phyloP scores from a whole-genome alignment of 495 filamentous ascomycete genomes.

The Penicillium canariense region DNA sequence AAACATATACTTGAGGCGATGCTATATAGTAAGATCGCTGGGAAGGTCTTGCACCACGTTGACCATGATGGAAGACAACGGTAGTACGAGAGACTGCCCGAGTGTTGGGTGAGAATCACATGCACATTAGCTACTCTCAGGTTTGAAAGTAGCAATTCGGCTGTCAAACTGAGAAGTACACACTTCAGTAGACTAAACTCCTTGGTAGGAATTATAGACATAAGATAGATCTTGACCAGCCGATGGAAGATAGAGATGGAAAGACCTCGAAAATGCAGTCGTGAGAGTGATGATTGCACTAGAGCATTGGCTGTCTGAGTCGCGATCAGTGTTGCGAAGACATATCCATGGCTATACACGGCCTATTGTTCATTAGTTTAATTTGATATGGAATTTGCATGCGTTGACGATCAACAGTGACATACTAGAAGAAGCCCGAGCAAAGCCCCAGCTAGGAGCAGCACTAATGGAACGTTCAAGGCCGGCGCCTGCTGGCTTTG shows the following conservation, averaged over 20 bases:
- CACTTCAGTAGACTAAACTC: not conserved
- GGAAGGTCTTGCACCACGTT: constrained; percentile 2
- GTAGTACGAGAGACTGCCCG: not conserved
- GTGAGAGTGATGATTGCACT: not conserved
- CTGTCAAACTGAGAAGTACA: not conserved
- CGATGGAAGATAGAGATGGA: constrained; percentile 7
- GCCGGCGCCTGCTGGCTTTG: not conserved
- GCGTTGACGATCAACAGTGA: too few species aligned
- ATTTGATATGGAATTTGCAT: not conserved
- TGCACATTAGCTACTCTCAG: constrained; percentile 11
- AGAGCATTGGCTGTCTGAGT: not conserved
- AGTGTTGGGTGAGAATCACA: not conserved
- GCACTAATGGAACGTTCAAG: not conserved
- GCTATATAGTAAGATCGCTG: constrained; percentile 4
- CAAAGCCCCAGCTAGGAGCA: not conserved
- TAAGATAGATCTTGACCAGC: not conserved
- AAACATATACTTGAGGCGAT: constrained; percentile 1
- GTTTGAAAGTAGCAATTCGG: constrained; percentile 6
- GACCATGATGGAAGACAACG: not conserved
- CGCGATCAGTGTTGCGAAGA: not conserved
- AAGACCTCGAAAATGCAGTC: constrained; percentile 7
- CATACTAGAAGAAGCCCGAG: not conserved
- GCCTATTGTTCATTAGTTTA: not conserved
- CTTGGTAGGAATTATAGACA: not conserved
- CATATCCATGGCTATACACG: not conserved